Base-by-base conservation (phyloP, 2,329 filamentous ascomycete genomes). In the Neonectria neomacrospora region DNA sequence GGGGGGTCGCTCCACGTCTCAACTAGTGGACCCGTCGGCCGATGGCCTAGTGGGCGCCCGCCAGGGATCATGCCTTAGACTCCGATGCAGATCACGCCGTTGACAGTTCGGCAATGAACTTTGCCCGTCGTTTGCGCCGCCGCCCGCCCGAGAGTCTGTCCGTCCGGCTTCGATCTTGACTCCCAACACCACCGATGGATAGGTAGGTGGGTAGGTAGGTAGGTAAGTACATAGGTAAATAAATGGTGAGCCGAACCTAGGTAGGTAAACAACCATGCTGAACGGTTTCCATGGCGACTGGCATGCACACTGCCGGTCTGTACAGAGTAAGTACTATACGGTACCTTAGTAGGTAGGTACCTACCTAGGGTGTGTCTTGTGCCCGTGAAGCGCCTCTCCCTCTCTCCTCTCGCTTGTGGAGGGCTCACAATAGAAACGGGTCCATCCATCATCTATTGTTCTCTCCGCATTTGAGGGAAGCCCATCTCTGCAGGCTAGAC, bases 1-100 rank as follows among this genome's bases (percentile, higher is more conserved):
- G 50, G 70, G 50, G 70, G 64, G 66, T 51, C 50, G 48, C 56
- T 59, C 62, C 54, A 53, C 69, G 69, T 64, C 69, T 70, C 71
- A 73, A 69, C 62, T 70, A 70, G 67, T 61, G 60, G 63, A 63
- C 53, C 70, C 61, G 60, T 65, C 61, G 52, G 58, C 62, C 53
- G 64, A 66, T 63, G 62, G 69, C 66, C 69, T 69, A 61, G 64
- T 58, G 58, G 14, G 28, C 23, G 23, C 3, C 37, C 57, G 57
- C 59, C 71, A 73, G 61, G 71, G 71, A 72, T 73, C 66, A 68
- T 64, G 71, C 62, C 68, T 71, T 66, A 71, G 67, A 67, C 67
- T 67, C 70, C 70, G 64, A 73, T 72, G 71, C 60, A 73, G 71
- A 73, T 73, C 71, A 73, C 68, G 61, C 70, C 69, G 71, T 73